Base-by-base conservation (phyloP, 169 alveolate species). In the Cryptosporidium sp. region DNA sequence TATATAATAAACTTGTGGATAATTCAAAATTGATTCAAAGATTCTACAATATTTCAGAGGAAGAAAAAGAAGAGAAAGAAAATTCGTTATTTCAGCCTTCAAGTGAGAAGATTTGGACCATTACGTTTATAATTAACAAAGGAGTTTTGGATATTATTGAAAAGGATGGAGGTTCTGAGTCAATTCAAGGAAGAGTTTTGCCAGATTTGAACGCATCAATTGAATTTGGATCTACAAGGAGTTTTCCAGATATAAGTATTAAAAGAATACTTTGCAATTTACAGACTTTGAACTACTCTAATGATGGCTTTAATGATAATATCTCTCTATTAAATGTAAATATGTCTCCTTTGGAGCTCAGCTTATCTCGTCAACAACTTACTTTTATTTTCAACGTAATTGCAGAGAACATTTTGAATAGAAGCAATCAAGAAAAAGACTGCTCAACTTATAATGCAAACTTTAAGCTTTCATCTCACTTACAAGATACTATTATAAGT, bases 341-440 rank as follows among this genome's bases (percentile, higher is more conserved):
- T 21, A 43, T 80, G 48, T 80, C 89, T 61, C 89, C 89, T 33
- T 43, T 80, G n/a, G 62, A 29, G 9, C 48, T 80, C 12, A 61
- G 55, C 35, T 23, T 80, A 65, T 80, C 89, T 23, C 69, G 89
- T 41, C 89, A 80, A 12, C 89, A 80, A 48, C 50, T 80, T 7
- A 80, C 89, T 16, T 80, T 80, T 65, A 39, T 80, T 26, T 23
- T 80, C 5, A 65, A 65, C 33, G 75, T 80, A 14, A 21, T 80
- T 12, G 43, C 80, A 16, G 80, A 62, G 37, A 80, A 80, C 29
- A 21, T 80, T 43, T 23, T 55, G 3, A 55, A 55, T 23, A 16
- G 23, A 55, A 26, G 0, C 3, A 6, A n/a, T 10, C 29, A 55
- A 55, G 21, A 26, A 55, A 55, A 37, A 55, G 37, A 10, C 10